These are phyloP conservation scores for Colletotrichum trifolii DNA, from an alignment of 2,329 filamentous ascomycete genomes.

Conservation along the genomic window DNA sequence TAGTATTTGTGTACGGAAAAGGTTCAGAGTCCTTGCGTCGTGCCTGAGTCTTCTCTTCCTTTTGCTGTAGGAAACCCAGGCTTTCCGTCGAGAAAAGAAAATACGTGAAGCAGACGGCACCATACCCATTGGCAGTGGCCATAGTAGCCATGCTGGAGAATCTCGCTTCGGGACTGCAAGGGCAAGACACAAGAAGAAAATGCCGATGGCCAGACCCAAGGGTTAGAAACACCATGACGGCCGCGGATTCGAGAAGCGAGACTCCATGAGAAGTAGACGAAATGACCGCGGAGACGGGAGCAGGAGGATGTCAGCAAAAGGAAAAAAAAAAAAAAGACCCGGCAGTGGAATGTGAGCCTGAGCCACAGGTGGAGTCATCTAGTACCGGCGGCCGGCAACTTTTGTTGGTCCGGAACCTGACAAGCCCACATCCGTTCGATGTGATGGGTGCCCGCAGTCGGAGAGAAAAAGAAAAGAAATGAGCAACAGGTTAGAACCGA, in stretches of 20 bases:
- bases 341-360: slow-evolving; percentile 15
- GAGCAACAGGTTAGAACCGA: neutral
- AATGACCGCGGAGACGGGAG: neutral
- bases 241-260: neutral
- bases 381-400: slow-evolving; percentile 30
- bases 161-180: slow-evolving; percentile 11
- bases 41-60: no score
- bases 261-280: slow-evolving; percentile 3
- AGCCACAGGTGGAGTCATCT: slow-evolving; percentile 21
- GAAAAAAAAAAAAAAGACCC: slow-evolving; percentile 9
- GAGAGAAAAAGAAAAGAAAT: neutral
- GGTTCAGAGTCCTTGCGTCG: no score
- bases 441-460: slow-evolving; percentile 1
- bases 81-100: no score
- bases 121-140: no score
- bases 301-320: neutral
- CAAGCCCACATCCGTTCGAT: neutral
- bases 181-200: slow-evolving; percentile 16
- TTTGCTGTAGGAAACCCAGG: no score
- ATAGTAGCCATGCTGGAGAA: no score
- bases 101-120: no score
- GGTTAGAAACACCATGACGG: neutral
- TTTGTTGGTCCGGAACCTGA: slow-evolving; percentile 17
- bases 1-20: no score
- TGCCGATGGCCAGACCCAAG: neutral